phyloP scores from a whole-genome alignment of 345 rosid genomes.

The Brassica nigra region DNA sequence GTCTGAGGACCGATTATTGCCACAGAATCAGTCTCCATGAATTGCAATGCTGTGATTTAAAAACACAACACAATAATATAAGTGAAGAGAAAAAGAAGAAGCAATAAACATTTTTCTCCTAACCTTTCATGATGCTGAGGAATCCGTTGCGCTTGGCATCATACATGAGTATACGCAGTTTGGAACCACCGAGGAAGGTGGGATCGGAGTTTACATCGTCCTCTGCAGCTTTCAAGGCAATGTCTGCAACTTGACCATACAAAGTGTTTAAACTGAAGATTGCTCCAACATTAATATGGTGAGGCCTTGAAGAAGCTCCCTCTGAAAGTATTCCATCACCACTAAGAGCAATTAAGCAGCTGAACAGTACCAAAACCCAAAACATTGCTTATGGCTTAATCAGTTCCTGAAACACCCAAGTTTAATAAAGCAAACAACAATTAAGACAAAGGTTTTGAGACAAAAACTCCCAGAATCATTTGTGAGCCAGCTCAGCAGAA shows the following conservation, averaged over 20 bases:
- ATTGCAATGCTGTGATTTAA: conserved; percentile 60
- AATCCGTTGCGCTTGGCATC: conserved; percentile 72
- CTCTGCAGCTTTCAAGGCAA: conserved; percentile 75
- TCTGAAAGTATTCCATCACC: conserved; percentile 39
- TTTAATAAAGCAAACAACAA: conserved; percentile 8
- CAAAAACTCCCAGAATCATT: conserved; percentile 1
- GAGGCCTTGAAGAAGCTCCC: conserved; percentile 51
- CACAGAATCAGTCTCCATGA: conserved; percentile 86
- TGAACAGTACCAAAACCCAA: conserved; percentile 46
- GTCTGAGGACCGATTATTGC: conserved; percentile 90
- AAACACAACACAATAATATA: background rate
- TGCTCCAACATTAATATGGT: conserved; percentile 62
- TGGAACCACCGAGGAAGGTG: conserved; percentile 60
- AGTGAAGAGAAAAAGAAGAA: conserved; percentile 27
- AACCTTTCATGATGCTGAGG: conserved; percentile 72
- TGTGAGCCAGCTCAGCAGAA: background rate
- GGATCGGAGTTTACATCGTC: conserved; percentile 74
- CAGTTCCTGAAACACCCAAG: conserved; percentile 40
- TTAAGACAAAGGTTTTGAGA: background rate
- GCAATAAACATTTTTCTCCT: background rate
- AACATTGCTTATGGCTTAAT: conserved; percentile 44
- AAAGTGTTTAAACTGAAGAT: conserved; percentile 54
- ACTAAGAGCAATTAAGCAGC: conserved; percentile 40
- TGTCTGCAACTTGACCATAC: conserved; percentile 57
- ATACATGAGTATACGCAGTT: conserved; percentile 48